Evolutionary conservation across 805 yeast species (phyloP).

Genomic region (Saccharomycopsis microspora): DNA sequence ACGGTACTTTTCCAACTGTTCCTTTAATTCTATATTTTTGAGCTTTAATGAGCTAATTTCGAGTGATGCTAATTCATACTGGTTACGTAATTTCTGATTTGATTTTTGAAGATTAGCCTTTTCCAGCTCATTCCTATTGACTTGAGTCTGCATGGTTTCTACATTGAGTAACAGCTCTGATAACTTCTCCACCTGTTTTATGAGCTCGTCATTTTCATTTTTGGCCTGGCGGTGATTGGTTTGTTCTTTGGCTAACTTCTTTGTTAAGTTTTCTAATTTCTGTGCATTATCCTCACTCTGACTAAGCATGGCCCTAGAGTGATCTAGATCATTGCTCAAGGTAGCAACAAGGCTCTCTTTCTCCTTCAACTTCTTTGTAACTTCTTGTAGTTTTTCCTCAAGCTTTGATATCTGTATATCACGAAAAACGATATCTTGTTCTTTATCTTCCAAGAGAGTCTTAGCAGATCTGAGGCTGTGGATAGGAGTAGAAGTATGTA

Average conservation of each 20-base stretch:
- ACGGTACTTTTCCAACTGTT: slow-evolving; percentile 1
- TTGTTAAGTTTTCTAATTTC: no score
- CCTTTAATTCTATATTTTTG: slow-evolving; percentile 6
- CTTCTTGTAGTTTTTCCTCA: background rate
- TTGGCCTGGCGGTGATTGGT: background rate
- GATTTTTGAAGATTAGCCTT: background rate
- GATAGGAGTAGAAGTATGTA: no score
- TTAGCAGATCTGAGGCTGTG: background rate
- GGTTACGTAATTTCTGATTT: background rate
- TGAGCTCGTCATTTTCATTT: slow-evolving; percentile 1
- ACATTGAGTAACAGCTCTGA: background rate
- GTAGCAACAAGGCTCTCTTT: background rate
- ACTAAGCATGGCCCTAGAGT: no score
- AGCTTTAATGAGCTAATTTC: slow-evolving; percentile 5
- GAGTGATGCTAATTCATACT: background rate
- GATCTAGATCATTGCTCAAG: no score
- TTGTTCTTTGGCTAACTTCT: no score
- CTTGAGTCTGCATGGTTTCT: background rate
- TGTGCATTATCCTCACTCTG: background rate
- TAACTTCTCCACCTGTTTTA: background rate
- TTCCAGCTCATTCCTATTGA: background rate
- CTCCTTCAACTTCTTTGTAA: background rate
- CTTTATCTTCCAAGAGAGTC: slow-evolving; percentile 1
- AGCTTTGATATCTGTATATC: slow-evolving; percentile 1
- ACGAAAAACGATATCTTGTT: slow-evolving; percentile 5